Base-by-base conservation (phyloP, 2,329 filamentous ascomycete genomes). In the Xylaria polymorpha region DNA sequence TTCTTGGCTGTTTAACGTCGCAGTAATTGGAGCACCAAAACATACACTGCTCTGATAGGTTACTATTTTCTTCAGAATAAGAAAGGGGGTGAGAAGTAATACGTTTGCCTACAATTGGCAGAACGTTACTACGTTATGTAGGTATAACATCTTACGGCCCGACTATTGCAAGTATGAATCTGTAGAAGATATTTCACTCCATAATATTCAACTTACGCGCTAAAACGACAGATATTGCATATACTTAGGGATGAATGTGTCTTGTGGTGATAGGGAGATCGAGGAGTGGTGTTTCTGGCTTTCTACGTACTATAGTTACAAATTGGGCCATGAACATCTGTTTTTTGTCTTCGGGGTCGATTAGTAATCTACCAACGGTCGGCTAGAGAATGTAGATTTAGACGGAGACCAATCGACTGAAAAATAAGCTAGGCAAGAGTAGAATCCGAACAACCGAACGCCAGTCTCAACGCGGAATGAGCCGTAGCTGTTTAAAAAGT, bases 391-490 rank as follows among this genome's bases (percentile, higher is more conserved):
- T 55, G 32, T 53, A n/a, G 25, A 14, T 32, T 53, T 22, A n/a
- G 14, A 50, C 14, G 14, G 46, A 15, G 37, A 29, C 22, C 29
- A 50, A 50, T 35, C 50, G 50, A 32, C 15, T 32, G 9, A 25
- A n/a, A n/a, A 10, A 53, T 25, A 15, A 4, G 18, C 32, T 9
- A 35, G 25, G 15, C 25, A 32, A 61, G 44, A 41, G 15, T 10
- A 20, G 8, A 48, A 46, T 59, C 20, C 41, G n/a, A 60, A 18
- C 4, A 60, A 37, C 3, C 4, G 37, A 7, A 9, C 29, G 44
- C 18, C 35, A 37, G 9, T 51, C 61, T 20, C 44, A n/a, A 25
- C 5, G 55, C 48, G 63, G 67, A 60, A 48, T 50, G 61, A 59
- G 22, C 59, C 67, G 53, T 25, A 59, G 39, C 46, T 53, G 5